These are phyloP conservation scores for Wickerhamiella allomyrinae DNA, from an alignment of 805 yeast genomes.

Conservation along the genomic window DNA sequence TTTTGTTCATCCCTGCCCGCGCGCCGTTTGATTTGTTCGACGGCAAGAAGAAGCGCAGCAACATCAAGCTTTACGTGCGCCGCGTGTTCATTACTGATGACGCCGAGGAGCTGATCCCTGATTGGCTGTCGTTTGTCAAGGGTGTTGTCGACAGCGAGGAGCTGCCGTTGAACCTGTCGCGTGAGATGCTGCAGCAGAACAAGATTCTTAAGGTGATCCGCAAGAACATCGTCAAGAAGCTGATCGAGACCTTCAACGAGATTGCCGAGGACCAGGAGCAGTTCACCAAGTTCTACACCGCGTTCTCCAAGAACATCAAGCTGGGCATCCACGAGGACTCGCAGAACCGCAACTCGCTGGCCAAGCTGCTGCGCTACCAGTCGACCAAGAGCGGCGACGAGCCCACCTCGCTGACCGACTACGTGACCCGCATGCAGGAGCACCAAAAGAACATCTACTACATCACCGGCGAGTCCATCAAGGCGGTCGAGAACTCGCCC, in stretches of 20 bases:
- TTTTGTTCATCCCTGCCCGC: conserved; percentile 93
- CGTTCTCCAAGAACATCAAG: conserved; percentile 95
- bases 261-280: conserved; percentile 98
- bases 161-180: conserved; percentile 97
- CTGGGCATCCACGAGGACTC: conserved; percentile 98
- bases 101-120: conserved; percentile 98
- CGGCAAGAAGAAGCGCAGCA: conserved; percentile 97
- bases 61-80: conserved; percentile 96
- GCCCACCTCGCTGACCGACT: conserved; percentile 86
- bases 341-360: conserved; percentile 90
- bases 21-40: conserved; percentile 98
- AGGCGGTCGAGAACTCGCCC: conserved; percentile 98
- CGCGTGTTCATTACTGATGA: conserved; percentile 99
- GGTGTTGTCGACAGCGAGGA: conserved; percentile 99
- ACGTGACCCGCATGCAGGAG: conserved; percentile 98
- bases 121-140: conserved; percentile 92
- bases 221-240: conserved; percentile 97
- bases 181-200: conserved; percentile 99
- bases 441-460: conserved; percentile 99
- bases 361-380: conserved; percentile 93
- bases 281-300: conserved; percentile 95
- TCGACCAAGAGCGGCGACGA: conserved; percentile 93
- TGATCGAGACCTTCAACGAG: conserved; percentile 97
- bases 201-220: conserved; percentile 98
- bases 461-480: conserved; percentile 97